A percentile compares a stretch with the other conserved stretches of the same genome.
phyloP scores from a whole-genome alignment of 345 rosid species.

The Sapria himalayana region DNA sequence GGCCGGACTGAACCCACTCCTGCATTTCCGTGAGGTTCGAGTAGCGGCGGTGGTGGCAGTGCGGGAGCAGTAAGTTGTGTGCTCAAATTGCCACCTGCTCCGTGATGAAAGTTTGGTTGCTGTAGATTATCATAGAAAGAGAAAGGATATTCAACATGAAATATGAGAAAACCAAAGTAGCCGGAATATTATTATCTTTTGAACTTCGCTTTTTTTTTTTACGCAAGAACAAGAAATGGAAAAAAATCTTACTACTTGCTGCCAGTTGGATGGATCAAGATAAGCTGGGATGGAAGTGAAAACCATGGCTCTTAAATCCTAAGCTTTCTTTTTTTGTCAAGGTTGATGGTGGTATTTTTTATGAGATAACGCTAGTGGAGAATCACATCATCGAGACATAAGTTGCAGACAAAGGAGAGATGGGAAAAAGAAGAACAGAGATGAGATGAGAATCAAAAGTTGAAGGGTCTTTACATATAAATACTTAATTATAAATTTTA shows the following conservation, averaged over 20 bases:
- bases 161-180: constrained; percentile 15
- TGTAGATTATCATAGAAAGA: constrained; percentile 11
- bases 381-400: constrained; percentile 24
- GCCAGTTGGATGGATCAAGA: constrained; percentile 98
- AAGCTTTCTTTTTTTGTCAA: constrained; percentile 23
- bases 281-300: constrained; percentile 79
- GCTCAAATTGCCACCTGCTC: constrained; percentile 10
- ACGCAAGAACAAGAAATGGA: constrained; percentile 8
- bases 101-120: constrained; percentile 23
- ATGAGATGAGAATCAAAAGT: constrained; percentile 25
- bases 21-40: constrained; percentile 33
- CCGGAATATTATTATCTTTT: constrained; percentile 27
- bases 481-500: constrained; percentile 8
- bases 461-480: constrained; percentile 40
- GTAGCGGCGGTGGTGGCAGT: constrained; percentile 27
- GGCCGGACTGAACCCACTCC: constrained; percentile 48
- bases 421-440: constrained; percentile 10
- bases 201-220: constrained; percentile 14
- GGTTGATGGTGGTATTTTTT: constrained; percentile 15
- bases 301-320: constrained; percentile 33
- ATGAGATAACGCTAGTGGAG: constrained; percentile 23
- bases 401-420: constrained; percentile 12
- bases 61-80: constrained; percentile 22
- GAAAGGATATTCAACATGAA: constrained; percentile 29
- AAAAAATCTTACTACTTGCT: constrained; percentile 29